Evolutionary conservation across 306 rosid genomes (phyloP), one percentile per base, ranked within the genome.

Genomic region (Erythrophleum fordii): DNA sequence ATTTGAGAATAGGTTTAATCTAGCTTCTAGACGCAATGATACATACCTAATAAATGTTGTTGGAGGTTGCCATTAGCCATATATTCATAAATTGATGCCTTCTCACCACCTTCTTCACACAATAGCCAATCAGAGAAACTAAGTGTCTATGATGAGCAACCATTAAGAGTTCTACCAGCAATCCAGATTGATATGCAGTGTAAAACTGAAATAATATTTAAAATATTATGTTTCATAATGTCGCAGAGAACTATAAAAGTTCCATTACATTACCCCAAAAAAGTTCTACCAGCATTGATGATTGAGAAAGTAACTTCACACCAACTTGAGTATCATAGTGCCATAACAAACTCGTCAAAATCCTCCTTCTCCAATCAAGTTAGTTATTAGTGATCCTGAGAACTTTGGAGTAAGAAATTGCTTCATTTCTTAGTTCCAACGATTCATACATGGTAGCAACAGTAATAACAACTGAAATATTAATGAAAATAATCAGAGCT

Each of bases 81-180:
- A 28, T 71, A 62, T 45, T 82, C 86, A 29, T 83, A 83, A 48
- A 83, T 73, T 17, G 83, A 82, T 0, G 78, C 83, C 71, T 31
- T 79, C 11, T 20, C 45, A 13, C 31, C 29, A 7, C 81, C 81
- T 20, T 80, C 83, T 2, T 83, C 74, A 44, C 74, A 44, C 86
- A 86, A n/a, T 83, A 86, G 1, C 89, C 89, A 60, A 83, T 59
- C 2, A 86, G 85, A 56, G 73, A 70, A n/a, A 73, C 83, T 41
- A 85, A 48, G 37, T 76, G 61, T 23, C 81, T 42, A 16, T 82
- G 85, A 69, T 82, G 68, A 76, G 76, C 81, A 44, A 76, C 26
- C 68, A 48, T 76, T 60, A 82, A 7, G 26, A 82, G 58, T 13
- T 82, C 64, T 6, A 79, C 80, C 83, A 77, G 80, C 83, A 55